Conservation (phyloP, 192 early-diverging fungal genomes). For the Backusella tarrabulga region DNA sequence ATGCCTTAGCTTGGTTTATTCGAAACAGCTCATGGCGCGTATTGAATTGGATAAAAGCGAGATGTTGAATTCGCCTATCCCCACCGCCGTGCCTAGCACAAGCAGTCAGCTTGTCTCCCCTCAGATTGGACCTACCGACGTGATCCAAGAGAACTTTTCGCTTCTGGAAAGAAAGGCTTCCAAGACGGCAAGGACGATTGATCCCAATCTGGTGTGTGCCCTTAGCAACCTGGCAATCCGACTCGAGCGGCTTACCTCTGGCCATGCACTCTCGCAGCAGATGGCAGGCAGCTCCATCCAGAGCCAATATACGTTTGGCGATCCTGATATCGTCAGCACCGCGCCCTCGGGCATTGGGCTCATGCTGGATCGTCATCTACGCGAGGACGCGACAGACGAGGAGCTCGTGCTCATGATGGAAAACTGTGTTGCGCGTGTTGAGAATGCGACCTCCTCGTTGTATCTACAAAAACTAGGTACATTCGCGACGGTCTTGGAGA, state of each 20-base stretch:
- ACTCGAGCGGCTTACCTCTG: conserved; percentile 26
- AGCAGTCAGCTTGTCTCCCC: neutral
- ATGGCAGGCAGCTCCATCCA: neutral
- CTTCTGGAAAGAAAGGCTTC: neutral
- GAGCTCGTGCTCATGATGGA: conserved; percentile 53
- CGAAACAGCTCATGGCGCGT: conserved; percentile 43
- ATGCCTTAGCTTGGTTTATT: conserved; percentile 70
- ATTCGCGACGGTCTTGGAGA: conserved; percentile 56
- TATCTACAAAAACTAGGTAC: conserved; percentile 52
- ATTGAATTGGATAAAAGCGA: conserved; percentile 41
- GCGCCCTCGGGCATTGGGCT: neutral
- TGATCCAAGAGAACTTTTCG: neutral
- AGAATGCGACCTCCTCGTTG: conserved; percentile 61
- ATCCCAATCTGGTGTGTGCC: conserved; percentile 18
- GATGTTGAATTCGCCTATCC: conserved; percentile 19
- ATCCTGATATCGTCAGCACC: conserved; percentile 1
- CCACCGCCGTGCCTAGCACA: neutral
- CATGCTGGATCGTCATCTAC: conserved; percentile 34
- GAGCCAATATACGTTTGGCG: neutral
- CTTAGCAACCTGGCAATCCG: conserved; percentile 26
- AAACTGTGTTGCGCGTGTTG: conserved; percentile 52
- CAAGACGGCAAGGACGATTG: conserved; percentile 4
- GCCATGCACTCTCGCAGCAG: conserved; percentile 11
- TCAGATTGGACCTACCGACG: neutral
- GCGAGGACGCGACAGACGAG: conserved; percentile 48